These are phyloP conservation scores for Eutrema salsugineum DNA, from an alignment of 441 rosid genomes.

Conservation along the genomic window DNA sequence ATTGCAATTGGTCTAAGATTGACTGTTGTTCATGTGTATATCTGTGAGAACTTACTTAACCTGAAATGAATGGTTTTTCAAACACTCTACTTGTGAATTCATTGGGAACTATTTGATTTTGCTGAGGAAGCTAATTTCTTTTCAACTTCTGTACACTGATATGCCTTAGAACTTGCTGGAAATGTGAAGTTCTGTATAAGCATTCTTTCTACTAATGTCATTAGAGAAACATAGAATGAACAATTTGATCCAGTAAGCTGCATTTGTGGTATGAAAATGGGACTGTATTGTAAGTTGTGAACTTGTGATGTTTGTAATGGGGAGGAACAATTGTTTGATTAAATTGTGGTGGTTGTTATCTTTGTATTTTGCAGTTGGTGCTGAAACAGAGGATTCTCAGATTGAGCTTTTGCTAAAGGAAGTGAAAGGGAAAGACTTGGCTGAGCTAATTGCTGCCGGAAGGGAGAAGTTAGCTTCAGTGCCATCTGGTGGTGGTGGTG, in stretches of 20 bases:
- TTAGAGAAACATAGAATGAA: not conserved
- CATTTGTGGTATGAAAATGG: not conserved
- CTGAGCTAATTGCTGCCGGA: slow-evolving; percentile 84
- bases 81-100: too few species aligned
- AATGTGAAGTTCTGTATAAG: not conserved
- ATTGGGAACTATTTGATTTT: too few species aligned
- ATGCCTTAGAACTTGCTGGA: not conserved
- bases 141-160: not conserved
- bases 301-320: not conserved
- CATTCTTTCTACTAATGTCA: not conserved
- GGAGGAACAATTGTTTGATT: too few species aligned
- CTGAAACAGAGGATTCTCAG: slow-evolving; percentile 59
- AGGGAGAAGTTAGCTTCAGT: slow-evolving; percentile 94
- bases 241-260: not conserved
- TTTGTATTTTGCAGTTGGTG: slow-evolving; percentile 59
- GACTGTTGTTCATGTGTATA: too few species aligned
- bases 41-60: not conserved
- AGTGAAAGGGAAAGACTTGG: slow-evolving; percentile 66
- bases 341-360: not conserved
- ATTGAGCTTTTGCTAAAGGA: slow-evolving; percentile 62
- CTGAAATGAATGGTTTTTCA: not conserved
- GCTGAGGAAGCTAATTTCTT: too few species aligned
- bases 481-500: slow-evolving; percentile 63
- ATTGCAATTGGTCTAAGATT: not conserved
- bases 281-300: not conserved